phyloP scores from a whole-genome alignment of 805 yeast species.

The Wilhelminamyces savonicus region DNA sequence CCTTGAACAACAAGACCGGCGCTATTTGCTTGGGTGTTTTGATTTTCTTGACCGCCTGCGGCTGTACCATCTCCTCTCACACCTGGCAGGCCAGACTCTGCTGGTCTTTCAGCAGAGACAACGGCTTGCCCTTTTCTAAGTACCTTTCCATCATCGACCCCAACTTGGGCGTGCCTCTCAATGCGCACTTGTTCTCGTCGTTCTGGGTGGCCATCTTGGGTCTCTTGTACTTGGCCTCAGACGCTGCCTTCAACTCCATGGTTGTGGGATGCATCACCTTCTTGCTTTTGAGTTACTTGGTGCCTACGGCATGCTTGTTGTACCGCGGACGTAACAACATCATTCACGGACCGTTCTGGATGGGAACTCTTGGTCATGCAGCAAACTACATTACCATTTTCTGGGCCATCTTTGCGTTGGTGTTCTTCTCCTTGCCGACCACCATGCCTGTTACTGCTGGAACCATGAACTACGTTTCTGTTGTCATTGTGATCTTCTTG shows the following conservation, averaged over 20 bases:
- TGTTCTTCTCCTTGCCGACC: slow-evolving; percentile 33
- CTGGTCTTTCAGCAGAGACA: slow-evolving; percentile 39
- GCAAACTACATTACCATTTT: slow-evolving; percentile 25
- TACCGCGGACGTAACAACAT: slow-evolving; percentile 32
- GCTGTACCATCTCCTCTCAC: slow-evolving; percentile 35
- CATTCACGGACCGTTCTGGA: slow-evolving; percentile 37
- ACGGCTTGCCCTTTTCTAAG: slow-evolving; percentile 37
- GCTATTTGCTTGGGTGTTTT: slow-evolving; percentile 31
- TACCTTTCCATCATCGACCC: slow-evolving; percentile 32
- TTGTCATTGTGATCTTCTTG: slow-evolving; percentile 23
- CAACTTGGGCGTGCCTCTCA: slow-evolving; percentile 31
- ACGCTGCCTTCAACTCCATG: slow-evolving; percentile 37
- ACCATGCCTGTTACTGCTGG: slow-evolving; percentile 21
- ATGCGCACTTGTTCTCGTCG: slow-evolving; percentile 33
- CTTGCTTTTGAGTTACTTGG: slow-evolving; percentile 29
- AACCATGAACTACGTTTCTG: slow-evolving; percentile 23
- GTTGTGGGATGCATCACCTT: slow-evolving; percentile 33
- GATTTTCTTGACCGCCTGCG: slow-evolving; percentile 28
- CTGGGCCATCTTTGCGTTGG: slow-evolving; percentile 33
- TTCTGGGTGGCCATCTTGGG: slow-evolving; percentile 30
- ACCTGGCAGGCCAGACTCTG: slow-evolving; percentile 40
- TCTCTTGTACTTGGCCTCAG: slow-evolving; percentile 27
- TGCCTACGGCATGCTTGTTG: slow-evolving; percentile 29
- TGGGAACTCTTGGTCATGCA: slow-evolving; percentile 30
- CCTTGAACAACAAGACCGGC: slow-evolving; percentile 26